Evolutionary conservation across 441 rosid species (phyloP).

Genomic region (Jatropha multifida): DNA sequence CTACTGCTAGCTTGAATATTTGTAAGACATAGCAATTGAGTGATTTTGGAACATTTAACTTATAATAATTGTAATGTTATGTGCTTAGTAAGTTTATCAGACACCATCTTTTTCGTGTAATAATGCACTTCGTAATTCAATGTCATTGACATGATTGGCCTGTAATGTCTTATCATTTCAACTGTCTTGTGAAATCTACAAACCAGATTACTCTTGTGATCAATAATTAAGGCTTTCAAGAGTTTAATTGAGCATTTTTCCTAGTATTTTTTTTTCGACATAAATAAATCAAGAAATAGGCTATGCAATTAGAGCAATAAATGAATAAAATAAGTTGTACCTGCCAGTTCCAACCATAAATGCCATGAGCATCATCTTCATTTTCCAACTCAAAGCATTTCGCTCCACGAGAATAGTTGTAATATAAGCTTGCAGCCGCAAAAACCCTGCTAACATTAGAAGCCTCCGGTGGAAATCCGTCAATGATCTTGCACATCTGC

Average conservation of each 20-base stretch:
- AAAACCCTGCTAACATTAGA: conserved; percentile 56
- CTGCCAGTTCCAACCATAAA: conserved; percentile 80
- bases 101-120: not conserved
- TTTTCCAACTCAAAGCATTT: conserved; percentile 65
- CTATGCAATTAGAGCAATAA: not conserved
- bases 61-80: not conserved
- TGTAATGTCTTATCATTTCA: not conserved
- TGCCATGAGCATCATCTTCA: conserved; percentile 55
- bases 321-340: conserved; percentile 24
- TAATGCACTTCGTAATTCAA: not conserved
- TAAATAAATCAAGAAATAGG: not conserved
- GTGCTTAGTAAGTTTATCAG: not conserved
- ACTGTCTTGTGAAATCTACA: not conserved
- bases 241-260: not conserved
- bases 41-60: not conserved
- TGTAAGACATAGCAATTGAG: not conserved
- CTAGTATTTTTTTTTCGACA: not conserved
- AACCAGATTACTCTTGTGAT: not conserved
- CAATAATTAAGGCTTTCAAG: not conserved
- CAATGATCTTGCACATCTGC: conserved; percentile 80
- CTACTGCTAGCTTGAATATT: not conserved
- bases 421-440: conserved; percentile 77
- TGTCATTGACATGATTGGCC: not conserved
- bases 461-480: conserved; percentile 43
- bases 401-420: conserved; percentile 56